A percentile compares a stretch with the other conserved stretches of the same genome.
phyloP scores from a whole-genome alignment of 1,284 basidiomycete species.

The Porogramme epimiltina region DNA sequence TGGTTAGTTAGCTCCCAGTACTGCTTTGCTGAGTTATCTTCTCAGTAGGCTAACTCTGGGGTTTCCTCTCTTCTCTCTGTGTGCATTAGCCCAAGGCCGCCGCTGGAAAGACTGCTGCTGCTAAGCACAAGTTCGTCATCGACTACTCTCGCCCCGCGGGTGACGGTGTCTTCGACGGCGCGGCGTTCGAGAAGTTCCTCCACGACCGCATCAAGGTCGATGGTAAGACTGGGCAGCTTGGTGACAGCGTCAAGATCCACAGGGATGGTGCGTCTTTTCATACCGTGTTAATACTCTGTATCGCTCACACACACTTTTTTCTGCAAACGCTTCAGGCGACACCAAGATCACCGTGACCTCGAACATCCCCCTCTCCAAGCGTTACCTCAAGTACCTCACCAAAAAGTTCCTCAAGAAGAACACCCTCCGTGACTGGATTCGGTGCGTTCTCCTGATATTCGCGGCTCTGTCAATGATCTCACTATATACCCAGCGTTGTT shows the following conservation, averaged over 20 bases:
- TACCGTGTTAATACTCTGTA: background rate
- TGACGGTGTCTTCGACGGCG: conserved; percentile 91
- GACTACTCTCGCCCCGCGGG: conserved; percentile 93
- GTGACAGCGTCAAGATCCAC: conserved; percentile 80
- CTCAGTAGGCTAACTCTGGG: conserved; percentile 84
- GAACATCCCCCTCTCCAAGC: conserved; percentile 87
- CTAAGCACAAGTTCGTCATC: conserved; percentile 91
- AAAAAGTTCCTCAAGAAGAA: conserved; percentile 97
- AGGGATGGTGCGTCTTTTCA: conserved; percentile 70
- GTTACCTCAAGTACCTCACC: conserved; percentile 92
- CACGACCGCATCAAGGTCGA: conserved; percentile 93
- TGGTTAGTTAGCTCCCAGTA: conserved; percentile 75
- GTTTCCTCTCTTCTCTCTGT: conserved; percentile 31
- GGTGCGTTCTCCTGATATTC: conserved; percentile 41
- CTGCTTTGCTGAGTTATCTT: conserved; percentile 89
- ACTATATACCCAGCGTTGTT: conserved; percentile 60
- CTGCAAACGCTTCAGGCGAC: conserved; percentile 45
- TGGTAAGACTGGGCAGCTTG: conserved; percentile 81
- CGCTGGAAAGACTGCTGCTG: conserved; percentile 64
- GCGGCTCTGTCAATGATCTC: background rate
- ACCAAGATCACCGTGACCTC: conserved; percentile 82
- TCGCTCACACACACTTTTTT: background rate
- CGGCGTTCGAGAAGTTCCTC: conserved; percentile 91
- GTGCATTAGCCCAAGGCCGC: conserved; percentile 65
- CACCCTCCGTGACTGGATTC: conserved; percentile 83